Evolutionary conservation across 2,329 filamentous ascomycete species (phyloP).

Genomic region (Botrytis fabae): DNA sequence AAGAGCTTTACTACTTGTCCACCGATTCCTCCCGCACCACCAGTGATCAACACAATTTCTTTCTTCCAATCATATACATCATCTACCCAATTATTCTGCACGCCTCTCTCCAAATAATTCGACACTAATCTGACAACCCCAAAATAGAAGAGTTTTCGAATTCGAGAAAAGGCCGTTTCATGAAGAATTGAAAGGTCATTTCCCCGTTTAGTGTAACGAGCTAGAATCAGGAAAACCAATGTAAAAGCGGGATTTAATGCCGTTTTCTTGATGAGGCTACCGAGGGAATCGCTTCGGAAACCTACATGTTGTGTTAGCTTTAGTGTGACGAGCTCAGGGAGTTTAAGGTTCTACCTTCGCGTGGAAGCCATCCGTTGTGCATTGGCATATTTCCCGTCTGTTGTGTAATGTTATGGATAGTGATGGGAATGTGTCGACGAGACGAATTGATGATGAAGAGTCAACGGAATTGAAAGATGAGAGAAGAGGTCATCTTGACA

Average conservation of each 20-base stretch:
- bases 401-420: slow-evolving; percentile 10
- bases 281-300: slow-evolving; percentile 61
- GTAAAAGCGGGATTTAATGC: slow-evolving; percentile 64
- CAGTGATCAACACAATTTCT: slow-evolving; percentile 73
- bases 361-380: slow-evolving; percentile 54
- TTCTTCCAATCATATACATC: slow-evolving; percentile 64
- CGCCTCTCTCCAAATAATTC: slow-evolving; percentile 52
- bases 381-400: slow-evolving; percentile 44
- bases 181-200: slow-evolving; percentile 55
- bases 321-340: not conserved
- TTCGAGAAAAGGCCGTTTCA: slow-evolving; percentile 50
- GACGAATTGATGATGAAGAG: not conserved
- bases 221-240: slow-evolving; percentile 62
- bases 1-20: slow-evolving; percentile 63
- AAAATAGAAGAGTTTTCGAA: slow-evolving; percentile 55
- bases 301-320: slow-evolving; percentile 36
- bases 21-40: slow-evolving; percentile 74
- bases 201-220: slow-evolving; percentile 63
- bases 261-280: slow-evolving; percentile 58
- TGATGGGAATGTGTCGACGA: not conserved
- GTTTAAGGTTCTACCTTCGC: slow-evolving; percentile 46
- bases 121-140: slow-evolving; percentile 52
- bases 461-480: not conserved
- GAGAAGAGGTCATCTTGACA: not conserved
- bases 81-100: slow-evolving; percentile 50